Percentiles rank a stretch among this genome's conserved stretches.
Conservation (phyloP, 768 basidiomycete species). For the Brasilioporus rufonigricans region DNA sequence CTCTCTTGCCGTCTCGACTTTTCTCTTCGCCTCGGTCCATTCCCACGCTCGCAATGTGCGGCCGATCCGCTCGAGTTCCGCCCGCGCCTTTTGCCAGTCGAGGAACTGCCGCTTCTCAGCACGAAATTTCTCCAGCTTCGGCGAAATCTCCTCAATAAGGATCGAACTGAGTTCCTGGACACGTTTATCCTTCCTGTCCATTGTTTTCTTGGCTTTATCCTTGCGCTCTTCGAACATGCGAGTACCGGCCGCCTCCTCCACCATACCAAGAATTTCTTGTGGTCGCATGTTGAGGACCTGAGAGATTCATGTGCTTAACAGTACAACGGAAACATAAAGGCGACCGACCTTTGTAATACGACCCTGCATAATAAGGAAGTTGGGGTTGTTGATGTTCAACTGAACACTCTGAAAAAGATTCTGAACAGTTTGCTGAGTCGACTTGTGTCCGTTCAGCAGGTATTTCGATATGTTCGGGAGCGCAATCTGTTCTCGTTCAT, state of each 20-base stretch:
- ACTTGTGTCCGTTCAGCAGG: constrained; percentile 93
- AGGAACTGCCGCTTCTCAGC: constrained; percentile 86
- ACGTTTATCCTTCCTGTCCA: constrained; percentile 96
- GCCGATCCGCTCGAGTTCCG: constrained; percentile 84
- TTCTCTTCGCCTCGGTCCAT: constrained; percentile 65
- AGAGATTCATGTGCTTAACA: not conserved
- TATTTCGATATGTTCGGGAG: constrained; percentile 94
- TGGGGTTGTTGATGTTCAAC: constrained; percentile 99
- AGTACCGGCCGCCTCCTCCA: constrained; percentile 97
- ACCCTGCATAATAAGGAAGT: constrained; percentile 99
- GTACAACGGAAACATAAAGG: not conserved
- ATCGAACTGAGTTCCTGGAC: constrained; percentile 83
- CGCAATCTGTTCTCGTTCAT: constrained; percentile 60
- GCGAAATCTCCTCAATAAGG: constrained; percentile 87
- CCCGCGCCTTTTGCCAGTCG: constrained; percentile 83
- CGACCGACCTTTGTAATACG: constrained; percentile 88
- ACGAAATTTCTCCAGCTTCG: constrained; percentile 89
- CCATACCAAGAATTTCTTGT: constrained; percentile 96
- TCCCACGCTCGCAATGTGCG: constrained; percentile 85
- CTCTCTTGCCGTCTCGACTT: constrained; percentile 51
- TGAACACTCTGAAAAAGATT: constrained; percentile 95
- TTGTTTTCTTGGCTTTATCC: constrained; percentile 93
- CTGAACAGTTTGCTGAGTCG: constrained; percentile 81
- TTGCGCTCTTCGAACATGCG: constrained; percentile 99
- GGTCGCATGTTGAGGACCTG: constrained; percentile 96